Evolutionary conservation across 768 basidiomycete species (phyloP).

Genomic region (Hemileccinum rubropunctum): DNA sequence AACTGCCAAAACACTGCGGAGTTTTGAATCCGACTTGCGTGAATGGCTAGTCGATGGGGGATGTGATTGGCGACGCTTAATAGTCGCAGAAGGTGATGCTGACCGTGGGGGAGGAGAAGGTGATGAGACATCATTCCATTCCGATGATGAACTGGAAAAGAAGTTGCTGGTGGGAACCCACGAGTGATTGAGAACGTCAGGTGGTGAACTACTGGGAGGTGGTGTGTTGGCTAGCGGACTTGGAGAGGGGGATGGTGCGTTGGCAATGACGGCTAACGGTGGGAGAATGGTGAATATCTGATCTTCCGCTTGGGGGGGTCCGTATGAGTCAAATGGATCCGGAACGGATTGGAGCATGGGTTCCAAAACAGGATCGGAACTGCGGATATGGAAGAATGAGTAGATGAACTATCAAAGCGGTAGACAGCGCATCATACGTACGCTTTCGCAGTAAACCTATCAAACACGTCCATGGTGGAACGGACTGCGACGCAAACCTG

Average conservation of each 20-base stretch:
- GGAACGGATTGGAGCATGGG: slow-evolving; percentile 87
- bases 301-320: slow-evolving; percentile 81
- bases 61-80: slow-evolving; percentile 51
- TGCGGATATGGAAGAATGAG: slow-evolving; percentile 27
- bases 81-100: slow-evolving; percentile 43
- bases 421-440: slow-evolving; percentile 38
- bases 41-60: slow-evolving; percentile 39
- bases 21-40: slow-evolving; percentile 63
- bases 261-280: slow-evolving; percentile 75
- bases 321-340: slow-evolving; percentile 92
- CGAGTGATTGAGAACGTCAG: slow-evolving; percentile 34
- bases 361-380: slow-evolving; percentile 87
- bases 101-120: slow-evolving; percentile 48
- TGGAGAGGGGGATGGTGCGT: slow-evolving; percentile 55
- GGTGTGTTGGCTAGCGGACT: slow-evolving; percentile 53
- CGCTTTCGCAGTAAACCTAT: slow-evolving; percentile 83
- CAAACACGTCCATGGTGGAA: slow-evolving; percentile 90
- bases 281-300: slow-evolving; percentile 93
- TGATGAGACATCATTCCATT: slow-evolving; percentile 51
- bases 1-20: slow-evolving; percentile 67
- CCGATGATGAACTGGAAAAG: slow-evolving; percentile 51
- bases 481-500: slow-evolving; percentile 81
- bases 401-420: slow-evolving; percentile 4
- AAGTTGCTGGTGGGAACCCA: slow-evolving; percentile 52
- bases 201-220: slow-evolving; percentile 36